Percentiles rank a stretch among this genome's conserved stretches.
Evolutionary conservation across 2,329 filamentous ascomycete genomes (phyloP).

Genomic region (Paraphaeosphaeria sporulosa): DNA sequence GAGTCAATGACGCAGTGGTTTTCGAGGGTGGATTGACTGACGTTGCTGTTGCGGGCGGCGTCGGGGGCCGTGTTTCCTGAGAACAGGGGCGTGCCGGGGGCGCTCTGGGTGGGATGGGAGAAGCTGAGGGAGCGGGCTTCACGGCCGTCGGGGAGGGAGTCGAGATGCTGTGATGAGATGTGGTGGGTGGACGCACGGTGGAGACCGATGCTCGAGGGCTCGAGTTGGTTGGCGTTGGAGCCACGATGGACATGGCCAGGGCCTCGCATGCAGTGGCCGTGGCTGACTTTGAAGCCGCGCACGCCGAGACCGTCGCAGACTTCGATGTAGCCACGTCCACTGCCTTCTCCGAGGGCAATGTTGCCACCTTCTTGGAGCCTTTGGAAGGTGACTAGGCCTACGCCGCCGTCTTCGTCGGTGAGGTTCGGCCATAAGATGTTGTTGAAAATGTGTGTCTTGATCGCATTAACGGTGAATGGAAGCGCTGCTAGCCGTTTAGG

Average conservation of each 20-base stretch:
- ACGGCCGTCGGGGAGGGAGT: conserved; percentile 22
- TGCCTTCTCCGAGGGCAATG: conserved; percentile 79
- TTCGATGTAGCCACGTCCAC: conserved; percentile 83
- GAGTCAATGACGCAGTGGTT: conserved; percentile 78
- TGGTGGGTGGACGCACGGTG: conserved; percentile 32
- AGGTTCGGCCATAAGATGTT: conserved; percentile 98
- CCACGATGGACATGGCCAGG: conserved; percentile 51
- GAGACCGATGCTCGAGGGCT: conserved; percentile 37
- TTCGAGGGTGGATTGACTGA: conserved; percentile 29
- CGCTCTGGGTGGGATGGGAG: conserved; percentile 42
- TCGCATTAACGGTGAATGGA: conserved; percentile 86
- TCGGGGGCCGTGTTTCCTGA: conserved; percentile 24
- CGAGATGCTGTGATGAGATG: conserved; percentile 4
- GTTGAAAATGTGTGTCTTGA: conserved; percentile 97
- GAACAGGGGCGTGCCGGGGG: conserved; percentile 46
- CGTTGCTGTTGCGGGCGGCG: conserved; percentile 26
- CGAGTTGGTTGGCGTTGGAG: conserved; percentile 51
- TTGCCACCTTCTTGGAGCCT: conserved; percentile 89
- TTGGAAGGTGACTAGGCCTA: conserved; percentile 89
- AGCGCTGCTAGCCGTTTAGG: conserved; percentile 88
- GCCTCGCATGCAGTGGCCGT: conserved; percentile 84
- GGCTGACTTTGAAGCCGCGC: conserved; percentile 85
- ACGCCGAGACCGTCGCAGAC: conserved; percentile 89
- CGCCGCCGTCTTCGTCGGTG: conserved; percentile 93
- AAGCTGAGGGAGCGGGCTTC: conserved; percentile 46